Percentiles rank a stretch among this genome's conserved stretches.
These are phyloP conservation scores for Fusarium citri DNA, from an alignment of 2,329 filamentous ascomycete genomes.

Conservation along the genomic window DNA sequence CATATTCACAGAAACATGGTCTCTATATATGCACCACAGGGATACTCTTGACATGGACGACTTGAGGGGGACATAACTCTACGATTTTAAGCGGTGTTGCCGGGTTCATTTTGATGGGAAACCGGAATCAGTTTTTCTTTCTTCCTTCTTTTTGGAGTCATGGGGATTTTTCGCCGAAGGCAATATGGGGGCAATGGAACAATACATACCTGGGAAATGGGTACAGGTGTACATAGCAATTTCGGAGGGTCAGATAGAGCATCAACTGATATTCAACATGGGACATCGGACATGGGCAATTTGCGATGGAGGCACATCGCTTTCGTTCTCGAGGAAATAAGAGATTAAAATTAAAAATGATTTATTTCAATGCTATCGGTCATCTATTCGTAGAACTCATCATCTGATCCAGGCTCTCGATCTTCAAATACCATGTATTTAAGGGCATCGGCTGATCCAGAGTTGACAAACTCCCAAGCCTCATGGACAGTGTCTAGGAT, in stretches of 20 bases:
- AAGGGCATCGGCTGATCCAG: slow-evolving; percentile 56
- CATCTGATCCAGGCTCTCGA: slow-evolving; percentile 72
- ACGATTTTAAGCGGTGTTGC: not conserved
- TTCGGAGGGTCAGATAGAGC: not conserved
- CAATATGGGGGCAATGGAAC: slow-evolving; percentile 14
- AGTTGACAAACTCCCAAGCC: slow-evolving; percentile 75
- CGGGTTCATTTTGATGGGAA: slow-evolving; percentile 14
- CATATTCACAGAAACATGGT: slow-evolving; percentile 8
- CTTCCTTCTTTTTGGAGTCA: slow-evolving; percentile 14
- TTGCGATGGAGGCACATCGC: not conserved
- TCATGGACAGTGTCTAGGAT: slow-evolving; percentile 73
- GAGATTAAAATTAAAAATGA: not conserved
- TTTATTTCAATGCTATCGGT: slow-evolving; percentile 5
- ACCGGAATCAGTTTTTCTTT: not conserved
- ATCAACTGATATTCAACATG: slow-evolving; percentile 5
- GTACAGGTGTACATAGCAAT: not conserved
- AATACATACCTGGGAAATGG: slow-evolving; percentile 4
- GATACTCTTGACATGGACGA: slow-evolving; percentile 2
- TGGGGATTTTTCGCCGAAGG: not conserved
- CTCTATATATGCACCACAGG: not conserved
- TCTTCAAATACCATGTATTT: slow-evolving; percentile 85
- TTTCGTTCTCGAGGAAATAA: not conserved
- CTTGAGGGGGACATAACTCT: slow-evolving; percentile 6
- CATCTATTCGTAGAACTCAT: slow-evolving; percentile 61
- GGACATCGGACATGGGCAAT: not conserved